phyloP scores from a whole-genome alignment of 768 basidiomycete species.

The Suillus spraguei region DNA sequence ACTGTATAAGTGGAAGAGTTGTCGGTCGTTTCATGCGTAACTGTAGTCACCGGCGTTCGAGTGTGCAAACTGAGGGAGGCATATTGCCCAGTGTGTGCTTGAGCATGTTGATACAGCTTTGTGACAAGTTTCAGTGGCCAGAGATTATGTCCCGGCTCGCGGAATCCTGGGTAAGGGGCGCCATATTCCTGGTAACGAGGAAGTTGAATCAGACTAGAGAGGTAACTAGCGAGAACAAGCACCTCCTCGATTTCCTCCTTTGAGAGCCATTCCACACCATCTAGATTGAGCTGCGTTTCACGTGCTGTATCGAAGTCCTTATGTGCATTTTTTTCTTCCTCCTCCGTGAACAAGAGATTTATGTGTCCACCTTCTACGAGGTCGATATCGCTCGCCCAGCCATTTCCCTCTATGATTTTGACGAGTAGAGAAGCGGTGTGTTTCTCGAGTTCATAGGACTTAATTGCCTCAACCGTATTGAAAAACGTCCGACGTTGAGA shows the following conservation, averaged over 20 bases:
- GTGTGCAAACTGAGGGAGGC: conserved; percentile 66
- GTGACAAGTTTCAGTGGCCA: conserved; percentile 87
- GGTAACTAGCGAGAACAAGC: conserved; percentile 13
- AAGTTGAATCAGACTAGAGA: neutral
- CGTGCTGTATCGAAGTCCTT: conserved; percentile 56
- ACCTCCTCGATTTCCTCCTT: conserved; percentile 53
- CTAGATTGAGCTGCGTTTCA: conserved; percentile 51
- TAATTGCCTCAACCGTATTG: conserved; percentile 57
- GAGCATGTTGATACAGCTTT: conserved; percentile 53
- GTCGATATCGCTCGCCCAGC: conserved; percentile 55
- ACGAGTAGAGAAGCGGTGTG: conserved; percentile 54
- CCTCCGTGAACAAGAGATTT: conserved; percentile 47
- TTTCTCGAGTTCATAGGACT: conserved; percentile 56
- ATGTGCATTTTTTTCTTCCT: conserved; percentile 41
- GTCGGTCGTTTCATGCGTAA: conserved; percentile 20
- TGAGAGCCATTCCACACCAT: conserved; percentile 47
- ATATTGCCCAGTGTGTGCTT: conserved; percentile 23
- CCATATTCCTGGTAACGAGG: conserved; percentile 27
- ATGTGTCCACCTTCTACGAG: conserved; percentile 60
- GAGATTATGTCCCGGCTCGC: conserved; percentile 60
- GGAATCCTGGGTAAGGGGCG: conserved; percentile 53
- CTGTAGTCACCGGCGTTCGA: conserved; percentile 64
- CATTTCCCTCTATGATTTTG: conserved; percentile 46
- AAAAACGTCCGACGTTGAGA: conserved; percentile 35
- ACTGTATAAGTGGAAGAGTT: conserved; percentile 34